Conservation (phyloP, 805 yeast species). For the Citeromyces matritensis region DNA sequence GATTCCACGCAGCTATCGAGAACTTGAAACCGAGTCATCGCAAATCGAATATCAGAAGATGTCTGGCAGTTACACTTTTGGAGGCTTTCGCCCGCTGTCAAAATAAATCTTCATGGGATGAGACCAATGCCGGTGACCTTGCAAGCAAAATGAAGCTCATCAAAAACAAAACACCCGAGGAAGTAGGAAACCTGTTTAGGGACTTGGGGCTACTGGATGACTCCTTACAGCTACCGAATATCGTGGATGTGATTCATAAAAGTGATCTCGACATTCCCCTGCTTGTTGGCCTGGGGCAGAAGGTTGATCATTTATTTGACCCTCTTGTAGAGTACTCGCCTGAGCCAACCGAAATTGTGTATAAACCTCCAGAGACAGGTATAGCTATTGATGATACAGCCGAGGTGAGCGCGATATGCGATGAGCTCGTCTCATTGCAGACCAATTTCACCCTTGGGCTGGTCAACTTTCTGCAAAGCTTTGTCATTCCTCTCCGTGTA, state of each 20-base stretch:
- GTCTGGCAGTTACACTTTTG: constrained; percentile 62
- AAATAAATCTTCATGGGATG: constrained; percentile 38
- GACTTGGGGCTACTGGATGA: constrained; percentile 40
- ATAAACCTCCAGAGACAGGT: constrained; percentile 37
- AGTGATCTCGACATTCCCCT: constrained; percentile 52
- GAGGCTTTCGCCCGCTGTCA: constrained; percentile 28
- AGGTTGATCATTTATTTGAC: constrained; percentile 77
- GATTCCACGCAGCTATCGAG: constrained; percentile 68
- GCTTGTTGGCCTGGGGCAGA: constrained; percentile 70
- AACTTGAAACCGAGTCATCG: constrained; percentile 37
- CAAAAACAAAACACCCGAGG: constrained; percentile 32
- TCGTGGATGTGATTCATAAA: constrained; percentile 66
- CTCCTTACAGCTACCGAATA: constrained; percentile 26
- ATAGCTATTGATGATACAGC: constrained; percentile 7
- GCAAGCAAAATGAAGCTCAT: constrained; percentile 53
- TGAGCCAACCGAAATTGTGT: constrained; percentile 62
- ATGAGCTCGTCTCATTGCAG: constrained; percentile 59
- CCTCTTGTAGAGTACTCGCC: constrained; percentile 88
- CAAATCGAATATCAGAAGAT: constrained; percentile 47
- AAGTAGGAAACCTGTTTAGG: constrained; percentile 42
- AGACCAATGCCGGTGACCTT: constrained; percentile 68
- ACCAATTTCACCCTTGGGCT: constrained; percentile 58
- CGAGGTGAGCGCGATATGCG: constrained; percentile 35
- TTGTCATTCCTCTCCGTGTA: constrained; percentile 65
- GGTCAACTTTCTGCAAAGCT: constrained; percentile 64